Evolutionary conservation across 345 rosid species (phyloP).

Genomic region (Angophora floribunda): DNA sequence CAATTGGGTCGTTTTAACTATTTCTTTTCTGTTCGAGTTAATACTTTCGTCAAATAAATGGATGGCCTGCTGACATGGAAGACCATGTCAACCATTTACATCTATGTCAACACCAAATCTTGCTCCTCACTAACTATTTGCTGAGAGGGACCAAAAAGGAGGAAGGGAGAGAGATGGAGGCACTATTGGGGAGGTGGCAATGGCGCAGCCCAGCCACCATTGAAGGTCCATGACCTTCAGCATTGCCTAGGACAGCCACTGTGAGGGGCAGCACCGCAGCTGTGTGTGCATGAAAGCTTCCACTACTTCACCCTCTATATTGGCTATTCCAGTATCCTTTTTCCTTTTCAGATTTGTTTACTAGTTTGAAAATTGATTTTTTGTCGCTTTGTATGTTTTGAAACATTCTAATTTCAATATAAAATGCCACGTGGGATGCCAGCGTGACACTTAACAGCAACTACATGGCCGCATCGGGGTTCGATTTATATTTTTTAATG

Average conservation of each 20-base stretch:
- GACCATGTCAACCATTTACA: not conserved
- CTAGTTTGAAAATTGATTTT: not conserved
- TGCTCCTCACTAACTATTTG: not conserved
- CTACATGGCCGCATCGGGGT: rapidly evolving
- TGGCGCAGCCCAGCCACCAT: not conserved
- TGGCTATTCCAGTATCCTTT: not conserved
- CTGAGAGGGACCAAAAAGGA: not conserved
- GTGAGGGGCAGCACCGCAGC: not conserved
- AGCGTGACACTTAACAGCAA: not conserved
- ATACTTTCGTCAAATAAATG: not conserved
- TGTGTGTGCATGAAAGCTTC: not conserved
- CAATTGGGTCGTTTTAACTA: not conserved
- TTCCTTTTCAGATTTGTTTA: not conserved
- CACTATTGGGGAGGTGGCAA: not conserved
- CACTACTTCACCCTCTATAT: not conserved
- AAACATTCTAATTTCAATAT: no score
- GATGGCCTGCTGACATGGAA: rapidly evolving
- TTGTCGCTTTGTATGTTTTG: no score
- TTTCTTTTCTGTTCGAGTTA: not conserved
- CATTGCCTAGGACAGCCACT: not conserved
- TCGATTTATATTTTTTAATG: not conserved
- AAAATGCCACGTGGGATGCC: not conserved
- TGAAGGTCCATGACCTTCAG: not conserved
- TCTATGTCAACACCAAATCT: not conserved
- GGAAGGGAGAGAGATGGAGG: not conserved